These are phyloP conservation scores for Licmophora abbreviata DNA, from an alignment of 108 stramenopile genomes.

Conservation along the genomic window DNA sequence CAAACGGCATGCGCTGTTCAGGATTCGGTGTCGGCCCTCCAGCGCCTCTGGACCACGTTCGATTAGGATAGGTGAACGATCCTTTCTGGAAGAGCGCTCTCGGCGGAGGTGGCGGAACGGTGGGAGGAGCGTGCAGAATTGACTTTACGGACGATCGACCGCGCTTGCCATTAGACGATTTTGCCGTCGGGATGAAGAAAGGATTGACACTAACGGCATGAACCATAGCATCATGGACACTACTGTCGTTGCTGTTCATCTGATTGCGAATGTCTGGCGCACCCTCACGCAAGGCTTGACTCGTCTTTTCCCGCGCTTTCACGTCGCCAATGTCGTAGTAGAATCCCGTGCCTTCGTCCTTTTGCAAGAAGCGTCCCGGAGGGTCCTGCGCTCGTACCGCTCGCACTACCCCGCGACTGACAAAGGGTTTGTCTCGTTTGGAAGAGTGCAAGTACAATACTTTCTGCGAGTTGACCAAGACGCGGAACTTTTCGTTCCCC, in stretches of 20 bases:
- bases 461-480: slow-evolving; percentile 45
- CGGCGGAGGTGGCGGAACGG: background rate
- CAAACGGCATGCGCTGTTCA: no score
- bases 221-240: background rate
- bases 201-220: background rate
- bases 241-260: slow-evolving; percentile 1
- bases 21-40: no score
- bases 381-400: slow-evolving; percentile 10
- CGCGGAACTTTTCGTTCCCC: slow-evolving; percentile 56
- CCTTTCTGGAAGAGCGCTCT: background rate
- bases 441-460: slow-evolving; percentile 20
- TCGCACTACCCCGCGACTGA: slow-evolving; percentile 20
- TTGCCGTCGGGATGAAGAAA: background rate
- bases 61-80: no score
- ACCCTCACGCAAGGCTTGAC: slow-evolving; percentile 10
- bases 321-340: slow-evolving; percentile 20
- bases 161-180: background rate
- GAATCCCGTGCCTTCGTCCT: slow-evolving; percentile 7
- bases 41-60: no score
- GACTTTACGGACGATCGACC: background rate
- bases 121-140: background rate
- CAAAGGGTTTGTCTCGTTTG: slow-evolving; percentile 42
- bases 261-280: slow-evolving; percentile 8
- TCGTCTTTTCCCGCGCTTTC: slow-evolving; percentile 9
- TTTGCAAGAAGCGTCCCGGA: slow-evolving; percentile 20